These are phyloP conservation scores for Davidsoniella neocaledoniae DNA, from an alignment of 2,329 filamentous ascomycete species.

Conservation along the genomic window DNA sequence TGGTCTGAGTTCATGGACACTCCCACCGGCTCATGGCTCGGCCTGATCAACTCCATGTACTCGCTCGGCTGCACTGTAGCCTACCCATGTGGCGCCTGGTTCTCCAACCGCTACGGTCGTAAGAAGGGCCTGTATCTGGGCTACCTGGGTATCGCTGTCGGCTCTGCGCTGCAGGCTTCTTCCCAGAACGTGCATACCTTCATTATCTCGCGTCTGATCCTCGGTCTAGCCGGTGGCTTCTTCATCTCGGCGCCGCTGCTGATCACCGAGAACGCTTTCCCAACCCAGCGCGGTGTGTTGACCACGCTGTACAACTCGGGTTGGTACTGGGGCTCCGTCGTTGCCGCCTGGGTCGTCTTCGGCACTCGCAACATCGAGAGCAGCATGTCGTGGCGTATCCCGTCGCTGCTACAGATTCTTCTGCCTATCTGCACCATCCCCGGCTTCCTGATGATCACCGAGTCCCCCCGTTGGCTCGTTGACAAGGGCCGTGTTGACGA, in stretches of 20 bases:
- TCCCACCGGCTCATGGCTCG: conserved; percentile 28
- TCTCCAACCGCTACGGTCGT: conserved; percentile 30
- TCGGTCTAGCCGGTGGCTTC: conserved; percentile 25
- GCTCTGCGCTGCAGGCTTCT: conserved; percentile 17
- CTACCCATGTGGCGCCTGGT: conserved; percentile 28
- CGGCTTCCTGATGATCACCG: conserved; percentile 16
- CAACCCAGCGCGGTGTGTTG: conserved; percentile 42
- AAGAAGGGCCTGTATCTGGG: conserved; percentile 29
- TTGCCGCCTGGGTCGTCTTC: conserved; percentile 29
- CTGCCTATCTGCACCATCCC: conserved; percentile 26
- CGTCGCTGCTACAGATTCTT: conserved; percentile 24
- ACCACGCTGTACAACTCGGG: conserved; percentile 37
- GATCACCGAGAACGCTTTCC: conserved; percentile 45
- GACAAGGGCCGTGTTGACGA: conserved; percentile 19
- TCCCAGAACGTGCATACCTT: conserved; percentile 30
- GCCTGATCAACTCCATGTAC: conserved; percentile 34
- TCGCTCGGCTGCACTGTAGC: conserved; percentile 32
- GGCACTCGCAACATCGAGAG: conserved; percentile 21
- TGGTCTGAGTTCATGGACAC: conserved; percentile 16
- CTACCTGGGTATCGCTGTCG: conserved; percentile 24
- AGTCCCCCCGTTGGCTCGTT: conserved; percentile 22
- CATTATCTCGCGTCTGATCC: conserved; percentile 37
- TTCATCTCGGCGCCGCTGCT: conserved; percentile 48
- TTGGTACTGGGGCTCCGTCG: conserved; percentile 28
- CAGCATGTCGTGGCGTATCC: conserved; percentile 24